Base-by-base conservation (phyloP, 78 protist genomes). In the Pigoraptor vietnamica region DNA sequence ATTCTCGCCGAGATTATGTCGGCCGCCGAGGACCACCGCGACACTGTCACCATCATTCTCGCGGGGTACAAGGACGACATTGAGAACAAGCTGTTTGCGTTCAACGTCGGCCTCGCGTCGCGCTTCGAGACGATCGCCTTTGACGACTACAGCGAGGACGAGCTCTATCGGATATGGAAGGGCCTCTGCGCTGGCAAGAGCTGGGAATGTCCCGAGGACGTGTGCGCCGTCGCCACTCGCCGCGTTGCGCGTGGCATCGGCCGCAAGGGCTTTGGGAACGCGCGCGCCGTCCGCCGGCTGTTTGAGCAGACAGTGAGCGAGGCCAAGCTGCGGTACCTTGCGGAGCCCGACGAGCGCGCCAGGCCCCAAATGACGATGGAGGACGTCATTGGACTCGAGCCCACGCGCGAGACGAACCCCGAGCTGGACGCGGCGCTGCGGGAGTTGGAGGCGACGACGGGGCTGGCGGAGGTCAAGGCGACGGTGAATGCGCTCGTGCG, bases 21-120 rank as follows among this genome's bases (percentile, higher is more conserved):
- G n/a, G n/a, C n/a, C n/a, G n/a, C n/a, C 0, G 91, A 86, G 93
- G 81, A 82, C 91, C 0, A 88, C 88, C 24, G 37, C 35, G 89
- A 24, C 40, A 93, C n/a, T 24, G 1, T 89, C 40, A 33, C 86
- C 1, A 39, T 92, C 34, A 67, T 92, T 86, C 34, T 94, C 0
- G 96, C 96, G 0, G 94, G 96, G 81, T 94, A 94, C 86, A 1
- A 79, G 67, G 39, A 19, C 0, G 86, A 34, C 1, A 90, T 94
- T 90, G 86, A 84, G 34, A 24, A 37, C 34, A 48, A 88, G 91
- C 81, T 94, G 39, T 0, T 29, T 19, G 86, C 37, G 0, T 39
- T 0, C 33, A 94, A 90, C 88, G 29, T 24, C 0, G 94, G 95
- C 37, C 1, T 94, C 23, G 14, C 33, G 32, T 21, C 40, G n/a